Evolutionary conservation across 2,329 filamentous ascomycete species (phyloP).

Genomic region (Nannizzia gypsea): DNA sequence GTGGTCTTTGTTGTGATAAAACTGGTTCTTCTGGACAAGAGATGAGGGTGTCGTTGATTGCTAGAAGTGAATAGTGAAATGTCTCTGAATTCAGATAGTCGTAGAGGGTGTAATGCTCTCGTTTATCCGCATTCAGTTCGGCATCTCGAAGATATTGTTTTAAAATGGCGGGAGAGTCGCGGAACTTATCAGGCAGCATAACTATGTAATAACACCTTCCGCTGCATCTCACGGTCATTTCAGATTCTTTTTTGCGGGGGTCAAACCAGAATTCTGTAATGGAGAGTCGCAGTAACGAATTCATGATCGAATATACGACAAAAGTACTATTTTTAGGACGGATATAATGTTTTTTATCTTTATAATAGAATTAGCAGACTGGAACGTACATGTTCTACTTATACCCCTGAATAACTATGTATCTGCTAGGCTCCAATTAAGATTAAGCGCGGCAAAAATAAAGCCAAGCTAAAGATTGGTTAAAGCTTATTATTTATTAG

Average conservation of each 20-base stretch:
- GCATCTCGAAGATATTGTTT: constrained; percentile 7
- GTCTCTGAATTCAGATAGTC: constrained; percentile 5
- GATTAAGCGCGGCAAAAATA: too few relatives aligned
- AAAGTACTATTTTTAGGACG: neutral
- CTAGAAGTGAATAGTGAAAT: constrained; percentile 5
- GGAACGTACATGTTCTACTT: too few relatives aligned
- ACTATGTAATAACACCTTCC: constrained; percentile 8
- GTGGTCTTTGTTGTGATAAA: neutral
- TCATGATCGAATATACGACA: neutral
- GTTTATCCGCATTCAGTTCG: neutral
- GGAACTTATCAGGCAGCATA: constrained; percentile 4
- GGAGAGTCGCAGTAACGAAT: constrained; percentile 4
- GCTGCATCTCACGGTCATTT: constrained; percentile 8
- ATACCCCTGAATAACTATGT: too few relatives aligned
- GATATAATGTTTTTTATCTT: too few relatives aligned
- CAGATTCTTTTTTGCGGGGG: constrained; percentile 3
- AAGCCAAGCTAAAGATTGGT: too few relatives aligned
- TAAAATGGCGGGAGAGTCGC: constrained; percentile 1
- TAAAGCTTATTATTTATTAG: too few relatives aligned
- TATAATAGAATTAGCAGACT: too few relatives aligned
- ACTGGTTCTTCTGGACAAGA: neutral
- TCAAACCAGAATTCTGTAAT: constrained; percentile 8
- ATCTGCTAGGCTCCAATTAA: too few relatives aligned
- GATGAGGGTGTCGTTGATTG: neutral
- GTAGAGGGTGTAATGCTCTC: neutral